These are phyloP conservation scores for Chaetomium tenue DNA, from an alignment of 495 filamentous ascomycete genomes.

Conservation along the genomic window DNA sequence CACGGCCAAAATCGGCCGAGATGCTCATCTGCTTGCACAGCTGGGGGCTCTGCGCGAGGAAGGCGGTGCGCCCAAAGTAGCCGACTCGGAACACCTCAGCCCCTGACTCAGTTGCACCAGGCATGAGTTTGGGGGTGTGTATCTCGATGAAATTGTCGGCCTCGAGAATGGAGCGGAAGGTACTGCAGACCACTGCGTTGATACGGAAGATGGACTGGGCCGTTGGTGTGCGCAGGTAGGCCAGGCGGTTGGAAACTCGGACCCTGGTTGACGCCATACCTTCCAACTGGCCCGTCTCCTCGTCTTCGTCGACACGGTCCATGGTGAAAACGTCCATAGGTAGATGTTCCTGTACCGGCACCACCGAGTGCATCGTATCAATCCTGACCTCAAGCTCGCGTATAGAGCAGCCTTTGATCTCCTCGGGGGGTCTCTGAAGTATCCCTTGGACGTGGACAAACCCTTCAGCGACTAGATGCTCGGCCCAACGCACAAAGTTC, in stretches of 20 bases:
- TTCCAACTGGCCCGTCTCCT: slow-evolving; percentile 44
- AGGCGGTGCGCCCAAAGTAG: slow-evolving; percentile 88
- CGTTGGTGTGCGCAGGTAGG: slow-evolving; percentile 80
- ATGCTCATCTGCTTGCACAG: slow-evolving; percentile 94
- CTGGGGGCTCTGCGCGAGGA: slow-evolving; percentile 90
- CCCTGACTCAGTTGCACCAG: slow-evolving; percentile 87
- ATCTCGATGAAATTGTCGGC: slow-evolving; percentile 83
- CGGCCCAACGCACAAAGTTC: slow-evolving; percentile 89
- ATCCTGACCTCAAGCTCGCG: slow-evolving; percentile 76
- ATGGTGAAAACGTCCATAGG: slow-evolving; percentile 64
- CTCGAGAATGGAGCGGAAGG: slow-evolving; percentile 78
- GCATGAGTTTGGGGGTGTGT: slow-evolving; percentile 87
- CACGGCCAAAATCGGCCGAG: slow-evolving; percentile 83
- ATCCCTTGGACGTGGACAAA: slow-evolving; percentile 75
- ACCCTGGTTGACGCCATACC: slow-evolving; percentile 42
- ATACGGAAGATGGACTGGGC: slow-evolving; percentile 89
- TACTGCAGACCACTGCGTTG: slow-evolving; percentile 65
- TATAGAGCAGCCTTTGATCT: slow-evolving; percentile 75
- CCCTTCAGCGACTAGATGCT: slow-evolving; percentile 73
- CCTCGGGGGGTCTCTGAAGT: slow-evolving; percentile 70
- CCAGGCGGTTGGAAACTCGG: slow-evolving; percentile 74
- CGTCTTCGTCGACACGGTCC: slow-evolving; percentile 41
- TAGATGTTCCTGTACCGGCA: slow-evolving; percentile 61
- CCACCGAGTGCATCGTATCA: slow-evolving; percentile 67
- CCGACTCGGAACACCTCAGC: slow-evolving; percentile 91